Conservation (phyloP, 1,284 basidiomycete genomes). For the Hemileia vastatrix region DNA sequence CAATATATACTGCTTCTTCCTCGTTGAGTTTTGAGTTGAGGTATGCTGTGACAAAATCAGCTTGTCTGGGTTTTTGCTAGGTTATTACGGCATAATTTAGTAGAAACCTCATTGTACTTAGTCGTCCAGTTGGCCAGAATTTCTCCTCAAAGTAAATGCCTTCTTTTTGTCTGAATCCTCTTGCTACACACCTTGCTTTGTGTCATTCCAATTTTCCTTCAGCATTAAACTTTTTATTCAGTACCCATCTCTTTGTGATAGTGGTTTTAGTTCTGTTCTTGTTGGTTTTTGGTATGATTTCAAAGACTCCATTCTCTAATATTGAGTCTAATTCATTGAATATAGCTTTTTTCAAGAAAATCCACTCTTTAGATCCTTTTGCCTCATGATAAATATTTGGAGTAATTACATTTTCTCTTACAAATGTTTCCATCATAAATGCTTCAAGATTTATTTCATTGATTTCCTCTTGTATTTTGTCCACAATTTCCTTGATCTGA, state of each 20-base stretch:
- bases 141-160: background rate
- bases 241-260: background rate
- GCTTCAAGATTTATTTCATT: background rate
- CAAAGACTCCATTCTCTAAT: slow-evolving; percentile 1
- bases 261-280: background rate
- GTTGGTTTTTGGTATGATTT: background rate
- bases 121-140: background rate
- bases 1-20: background rate
- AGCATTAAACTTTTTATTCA: background rate
- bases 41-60: background rate
- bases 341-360: background rate
- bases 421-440: background rate
- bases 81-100: background rate
- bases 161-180: slow-evolving; percentile 1
- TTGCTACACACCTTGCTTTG: background rate
- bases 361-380: background rate
- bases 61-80: background rate
- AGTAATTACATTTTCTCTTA: background rate
- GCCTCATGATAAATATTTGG: background rate
- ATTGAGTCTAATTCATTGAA: background rate
- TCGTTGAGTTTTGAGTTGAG: background rate
- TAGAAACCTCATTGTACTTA: background rate
- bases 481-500: too few relatives aligned
- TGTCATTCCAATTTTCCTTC: background rate
- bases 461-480: too few relatives aligned